Base-by-base conservation (phyloP, 805 yeast species). In the Wickerhamiella azyma region DNA sequence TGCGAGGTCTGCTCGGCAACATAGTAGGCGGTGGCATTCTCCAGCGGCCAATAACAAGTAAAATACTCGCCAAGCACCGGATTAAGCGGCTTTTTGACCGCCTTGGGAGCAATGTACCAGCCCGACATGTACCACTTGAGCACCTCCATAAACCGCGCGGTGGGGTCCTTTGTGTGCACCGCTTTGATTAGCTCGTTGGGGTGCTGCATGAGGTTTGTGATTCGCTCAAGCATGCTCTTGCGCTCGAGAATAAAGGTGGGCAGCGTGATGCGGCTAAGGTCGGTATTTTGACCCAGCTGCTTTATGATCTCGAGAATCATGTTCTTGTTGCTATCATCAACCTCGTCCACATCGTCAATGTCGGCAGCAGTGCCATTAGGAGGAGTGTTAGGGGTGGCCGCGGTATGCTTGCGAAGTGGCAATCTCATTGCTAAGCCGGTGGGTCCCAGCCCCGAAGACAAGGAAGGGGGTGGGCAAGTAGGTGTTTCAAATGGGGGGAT, bases 41-140 rank as follows among this genome's bases (percentile, higher is more conserved):
- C 76, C 39, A 85, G 66, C 56, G 86, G 92, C 98, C 98, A 92
- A 61, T 81, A 88, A 58, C 95, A 81, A 17, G 85, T 75, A 63
- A 85, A 92, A 53, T 81, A 73, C 61, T 92, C 98, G 26, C 97
- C 96, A 21, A 92, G 61, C 6, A 92, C 85, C 1, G 98, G 98
- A 59, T 92, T 92, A 57, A 92, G 69, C 0, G 98, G 98, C 63
- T 92, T 92, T 62, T 92, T 92, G 13, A 92, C 98, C 3, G 97
- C 98, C 60, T 89, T 89, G 26, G 97, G 98, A 1, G 96, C 92
- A 61, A 92, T 92, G 60, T 92, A 96, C 97, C 97, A 92, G 41
- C 94, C 85, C 2, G 96, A 76, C 62, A 92, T 70, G 61, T 92
- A 92, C 95, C 96, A 89, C 57, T 77, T 76, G 18, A 82, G 79